Base-by-base conservation (phyloP, 2,329 filamentous ascomycete species). In the Magnaporthiopsis incrustans region DNA sequence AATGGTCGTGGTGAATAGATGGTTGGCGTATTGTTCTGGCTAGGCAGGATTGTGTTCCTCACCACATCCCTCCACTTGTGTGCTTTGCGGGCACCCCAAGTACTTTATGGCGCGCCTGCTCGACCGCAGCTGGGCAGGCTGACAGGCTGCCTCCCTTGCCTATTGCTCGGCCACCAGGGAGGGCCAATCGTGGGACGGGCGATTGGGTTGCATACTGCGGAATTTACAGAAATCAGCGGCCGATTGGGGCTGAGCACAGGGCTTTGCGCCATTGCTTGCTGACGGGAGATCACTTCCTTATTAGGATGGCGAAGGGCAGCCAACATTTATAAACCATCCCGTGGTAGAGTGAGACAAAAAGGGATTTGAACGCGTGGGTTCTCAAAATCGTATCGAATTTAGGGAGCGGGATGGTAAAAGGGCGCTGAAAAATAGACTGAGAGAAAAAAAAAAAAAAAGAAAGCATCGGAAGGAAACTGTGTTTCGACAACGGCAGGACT, bases 401-500 rank as follows among this genome's bases (percentile, higher is more conserved):
- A 30, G 30, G 30, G 30, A 30, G 30, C 30, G 30, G 7, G 30
- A 30, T 30, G 30, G 30, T 30, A 35, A 35, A 35, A 12, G 4
- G 12, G 12, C 5, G 15, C 27, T 10, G 4, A 18, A 33, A 14
- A n/a, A 30, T 3, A 61, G 53, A 30, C 10, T 2, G 25, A 30
- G 15, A 26, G 53, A 61, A 32, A 7, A 11, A 61, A 32, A 57
- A 33, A 61, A 30, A 18, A 33, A 12, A 61, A 35, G 33, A 12
- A 2, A 12, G 15, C 5, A 32, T n/a, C 14, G 11, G 44, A 56
- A 8, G 27, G 15, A 62, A 56, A 53, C 15, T 44, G 2, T 27
- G 10, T 26, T 26, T 15, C 59, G 59, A 60, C 33, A 60, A 60
- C 44, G 59, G 59, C 59, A 60, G 59, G 59, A 60, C 44, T 60